Evolutionary conservation across 352 stramenopile genomes (phyloP), one percentile per base, ranked within the genome.

Genomic region (Phytophthora multivora): DNA sequence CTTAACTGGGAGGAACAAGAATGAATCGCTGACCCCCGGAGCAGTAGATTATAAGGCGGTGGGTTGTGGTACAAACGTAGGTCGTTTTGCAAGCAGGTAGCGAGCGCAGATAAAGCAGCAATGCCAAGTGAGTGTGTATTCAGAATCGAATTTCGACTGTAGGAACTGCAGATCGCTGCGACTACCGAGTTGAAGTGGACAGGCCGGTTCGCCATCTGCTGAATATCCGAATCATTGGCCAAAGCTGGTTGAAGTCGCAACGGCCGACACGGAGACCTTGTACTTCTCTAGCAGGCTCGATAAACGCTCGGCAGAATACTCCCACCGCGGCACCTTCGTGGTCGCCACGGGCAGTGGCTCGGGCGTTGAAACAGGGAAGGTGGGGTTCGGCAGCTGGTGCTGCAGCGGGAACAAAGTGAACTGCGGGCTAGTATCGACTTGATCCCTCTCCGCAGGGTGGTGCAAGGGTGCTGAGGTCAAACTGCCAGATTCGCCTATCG

Each of bases 1-100:
- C 81, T 93, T 48, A 82, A 91, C 73, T 96, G 87, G 87, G 80
- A 90, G 82, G 80, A 92, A 19, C 66, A 59, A 36, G 52, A 80
- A 54, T 75, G 47, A 72, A 62, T 39, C 47, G 56, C 46, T 41
- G 47, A 52, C 10, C 36, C 31, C 18, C 40, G 5, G 9, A 52
- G 21, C 49, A 63, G 65, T 66, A 69, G 53, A 69, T 66, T 72
- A 72, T 72, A 59, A 56, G 28, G 45, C 43, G 38, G 28, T 16
- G 13, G 7, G 9, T 4, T 16, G 35, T 40, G 28, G 9, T 12
- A 9, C 28, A 40, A 7, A 40, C n/a, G 35, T 33, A 57, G 50
- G 5, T 31, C 26, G 30, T 59, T 55, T 64, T 59, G 53, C 43
- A 51, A 35, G 30, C 42, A 40, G 35, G 35, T 40, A 59, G 45